Base-by-base conservation (phyloP, 1,139 yeast species). In the Pichia cactophila region DNA sequence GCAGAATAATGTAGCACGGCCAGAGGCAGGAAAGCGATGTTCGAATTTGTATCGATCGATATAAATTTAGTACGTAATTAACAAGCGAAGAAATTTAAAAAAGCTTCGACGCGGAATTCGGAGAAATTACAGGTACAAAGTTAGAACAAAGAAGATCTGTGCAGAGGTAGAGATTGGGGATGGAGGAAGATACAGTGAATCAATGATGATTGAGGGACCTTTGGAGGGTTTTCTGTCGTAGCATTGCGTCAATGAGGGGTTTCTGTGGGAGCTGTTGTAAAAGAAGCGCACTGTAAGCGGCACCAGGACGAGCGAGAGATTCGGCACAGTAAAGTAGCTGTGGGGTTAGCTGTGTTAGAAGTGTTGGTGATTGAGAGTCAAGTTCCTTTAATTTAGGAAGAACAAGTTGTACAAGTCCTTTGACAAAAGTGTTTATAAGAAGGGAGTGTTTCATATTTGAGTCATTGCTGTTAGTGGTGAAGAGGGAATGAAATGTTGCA, bases 311-410 rank as follows among this genome's bases (percentile, higher is more conserved):
- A 1, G 85, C 78, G 52, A 87, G 70, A 8, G 92, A 83, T 58
- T 81, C 86, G 36, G 92, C 81, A 51, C 92, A 80, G 64, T 86
- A 87, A 1, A 86, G 78, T 43, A 86, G 67, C 63, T 87, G 96
- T 10, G 35, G 35, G 20, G 86, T 66, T 54, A 86, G 73, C 33
- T 86, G 65, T 4, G 88, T 83, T 50, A 14, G 12, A 2, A 31
- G n/a, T 14, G n/a, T 14, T 12, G 35, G 35, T 14, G 35, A 31
- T 31, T 11, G 14, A 31, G 35, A 31, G 35, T 3, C 35, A 11
- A 31, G 35, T 31, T 31, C 35, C 11, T 3, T 31, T 5, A 31
- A 2, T 31, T 31, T 11, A 14, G 86, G 67, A 63, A 87, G 96
- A 20, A 86, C 67, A 54, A 86, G 73, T 29, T 86, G 65, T 4